Conservation (phyloP, 2,329 filamentous ascomycete genomes). For the Calonectria pseudoreteaudii region DNA sequence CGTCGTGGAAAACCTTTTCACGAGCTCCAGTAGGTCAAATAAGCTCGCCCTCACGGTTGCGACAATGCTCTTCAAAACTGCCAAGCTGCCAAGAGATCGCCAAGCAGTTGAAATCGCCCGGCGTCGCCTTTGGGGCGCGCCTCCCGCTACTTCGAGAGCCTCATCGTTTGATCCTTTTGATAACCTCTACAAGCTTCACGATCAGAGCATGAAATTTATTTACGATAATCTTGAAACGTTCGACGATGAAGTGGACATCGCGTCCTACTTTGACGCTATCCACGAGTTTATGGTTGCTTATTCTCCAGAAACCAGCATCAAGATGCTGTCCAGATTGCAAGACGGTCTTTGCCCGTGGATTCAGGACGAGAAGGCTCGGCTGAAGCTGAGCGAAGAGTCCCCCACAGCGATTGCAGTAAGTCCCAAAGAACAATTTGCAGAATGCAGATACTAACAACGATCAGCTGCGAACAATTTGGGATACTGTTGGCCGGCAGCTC, state of each 20-base stretch:
- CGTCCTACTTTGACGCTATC: conserved; percentile 65
- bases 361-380: conserved; percentile 62
- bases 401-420: conserved; percentile 59
- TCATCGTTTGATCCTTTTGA: conserved; percentile 74
- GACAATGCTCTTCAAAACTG: conserved; percentile 58
- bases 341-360: conserved; percentile 73
- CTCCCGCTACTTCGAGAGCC: conserved; percentile 40
- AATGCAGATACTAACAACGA: conserved; percentile 40
- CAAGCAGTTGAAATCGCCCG: conserved; percentile 74
- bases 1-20: conserved; percentile 53
- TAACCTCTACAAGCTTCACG: conserved; percentile 72
- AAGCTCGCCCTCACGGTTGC: conserved; percentile 49
- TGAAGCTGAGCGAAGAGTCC: conserved; percentile 55
- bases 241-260: conserved; percentile 52
- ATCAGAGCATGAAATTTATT: conserved; percentile 61
- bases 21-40: conserved; percentile 20
- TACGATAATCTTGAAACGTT: conserved; percentile 62
- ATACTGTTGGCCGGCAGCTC: conserved; percentile 57
- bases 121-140: conserved; percentile 70
- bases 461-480: conserved; percentile 64
- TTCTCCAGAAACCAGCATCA: conserved; percentile 62
- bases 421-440: conserved; percentile 18
- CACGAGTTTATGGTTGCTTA: conserved; percentile 64
- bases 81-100: conserved; percentile 68
- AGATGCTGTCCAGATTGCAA: conserved; percentile 71